phyloP scores from a whole-genome alignment of 164 flowering plant genomes.

The Tetrastigma voinierianum region DNA sequence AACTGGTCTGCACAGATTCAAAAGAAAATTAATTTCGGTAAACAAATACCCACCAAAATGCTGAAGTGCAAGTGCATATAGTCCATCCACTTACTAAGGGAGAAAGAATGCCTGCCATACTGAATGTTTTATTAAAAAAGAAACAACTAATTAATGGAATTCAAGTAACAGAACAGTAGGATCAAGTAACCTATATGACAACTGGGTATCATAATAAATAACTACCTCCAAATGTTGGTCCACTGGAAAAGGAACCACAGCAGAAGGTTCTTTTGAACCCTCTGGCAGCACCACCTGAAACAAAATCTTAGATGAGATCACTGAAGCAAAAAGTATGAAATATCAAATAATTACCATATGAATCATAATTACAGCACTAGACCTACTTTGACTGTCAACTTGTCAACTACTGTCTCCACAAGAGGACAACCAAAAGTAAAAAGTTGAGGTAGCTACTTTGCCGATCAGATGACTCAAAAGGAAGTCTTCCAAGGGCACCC shows the following conservation, averaged over 20 bases:
- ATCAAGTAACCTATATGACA: not conserved
- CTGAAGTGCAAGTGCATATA: not conserved
- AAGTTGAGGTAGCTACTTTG: constrained; percentile 87
- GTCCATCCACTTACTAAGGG: not conserved
- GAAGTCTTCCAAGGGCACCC: constrained; percentile 85
- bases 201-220: not conserved
- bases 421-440: constrained; percentile 89
- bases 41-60: not conserved
- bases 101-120: not conserved
- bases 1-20: constrained; percentile 66
- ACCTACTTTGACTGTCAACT: constrained; percentile 76
- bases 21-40: constrained; percentile 6
- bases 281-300: constrained; percentile 93
- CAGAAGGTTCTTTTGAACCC: constrained; percentile 81
- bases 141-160: not conserved
- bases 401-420: constrained; percentile 74
- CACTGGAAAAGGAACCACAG: constrained; percentile 66
- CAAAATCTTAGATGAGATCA: not conserved
- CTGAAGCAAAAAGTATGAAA: not conserved
- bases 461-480: constrained; percentile 84
- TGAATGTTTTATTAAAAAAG: not conserved
- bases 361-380: not conserved
- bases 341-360: not conserved
- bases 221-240: constrained; percentile 75
- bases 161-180: not conserved